Percentiles rank a stretch among this genome's conserved stretches.
phyloP scores from a whole-genome alignment of 2,329 filamentous ascomycete species.

The Pestalotiopsis fici region DNA sequence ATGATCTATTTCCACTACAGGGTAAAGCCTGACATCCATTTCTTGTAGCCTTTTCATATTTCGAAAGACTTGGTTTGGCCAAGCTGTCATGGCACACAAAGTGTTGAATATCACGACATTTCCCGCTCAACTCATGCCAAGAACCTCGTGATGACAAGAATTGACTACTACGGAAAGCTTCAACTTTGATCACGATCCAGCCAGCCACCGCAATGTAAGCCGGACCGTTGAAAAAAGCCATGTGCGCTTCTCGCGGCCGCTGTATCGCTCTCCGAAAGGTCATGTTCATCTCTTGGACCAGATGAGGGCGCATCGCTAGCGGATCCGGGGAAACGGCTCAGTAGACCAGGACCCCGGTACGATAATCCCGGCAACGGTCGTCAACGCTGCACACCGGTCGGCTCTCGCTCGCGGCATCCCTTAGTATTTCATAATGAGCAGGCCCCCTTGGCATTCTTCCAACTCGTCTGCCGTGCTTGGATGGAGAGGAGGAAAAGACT shows the following conservation, averaged over 20 bases:
- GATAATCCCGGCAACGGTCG: neutral
- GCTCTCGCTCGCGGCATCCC: neutral
- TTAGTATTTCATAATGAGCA: neutral
- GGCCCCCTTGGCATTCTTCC: neutral
- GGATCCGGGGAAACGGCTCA: conserved; percentile 5
- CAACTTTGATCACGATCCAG: neutral
- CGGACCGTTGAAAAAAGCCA: neutral
- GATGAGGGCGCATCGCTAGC: neutral
- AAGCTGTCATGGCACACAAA: neutral
- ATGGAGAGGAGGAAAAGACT: neutral
- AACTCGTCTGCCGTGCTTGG: neutral
- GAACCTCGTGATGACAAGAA: neutral
- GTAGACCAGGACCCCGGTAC: neutral
- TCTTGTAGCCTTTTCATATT: too few relatives aligned
- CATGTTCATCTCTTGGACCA: neutral
- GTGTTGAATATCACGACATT: neutral
- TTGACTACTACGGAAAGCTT: neutral
- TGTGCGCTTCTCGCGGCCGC: neutral
- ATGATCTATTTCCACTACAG: too few relatives aligned
- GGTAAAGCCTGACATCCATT: too few relatives aligned
- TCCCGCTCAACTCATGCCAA: neutral
- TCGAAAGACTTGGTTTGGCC: neutral
- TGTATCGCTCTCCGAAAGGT: neutral
- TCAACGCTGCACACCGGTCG: conserved; percentile 1
- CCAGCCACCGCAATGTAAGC: neutral